Base-by-base conservation (phyloP, 2,329 filamentous ascomycete species). In the Arthrobotrys sinensis region DNA sequence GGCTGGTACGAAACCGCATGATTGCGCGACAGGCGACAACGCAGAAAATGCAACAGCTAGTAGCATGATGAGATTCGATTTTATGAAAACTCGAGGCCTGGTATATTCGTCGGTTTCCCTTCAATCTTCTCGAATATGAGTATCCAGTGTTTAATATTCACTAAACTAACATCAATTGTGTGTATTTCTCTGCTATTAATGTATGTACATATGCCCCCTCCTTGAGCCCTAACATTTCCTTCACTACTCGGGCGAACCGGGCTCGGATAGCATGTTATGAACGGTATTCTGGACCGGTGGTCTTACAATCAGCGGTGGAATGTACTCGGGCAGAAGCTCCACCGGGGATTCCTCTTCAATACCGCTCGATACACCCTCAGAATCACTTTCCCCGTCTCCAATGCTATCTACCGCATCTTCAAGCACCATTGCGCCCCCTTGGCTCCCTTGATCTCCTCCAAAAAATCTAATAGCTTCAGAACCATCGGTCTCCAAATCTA, bases 1-100 rank as follows among this genome's bases (percentile, higher is more conserved):
- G 55, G 40, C n/a, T 45, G 34, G 57, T 70, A 43, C 73, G 73
- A 77, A 77, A 77, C 57, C 73, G 65, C 66, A 16, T 77, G 73
- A 77, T 40, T 52, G 60, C 66, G 57, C 63, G 63, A 65, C 46
- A 38, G 14, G 11, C 14, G 21, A 14, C 65, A 76, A 69, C 72
- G 32, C 64, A 16, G 36, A 66, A 76, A 65, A 52, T 64, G 34
- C 72, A 68, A 76, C 72, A 76, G 36, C n/a, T n/a, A n/a, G n/a
- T n/a, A n/a, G n/a, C n/a, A n/a, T n/a, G n/a, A n/a, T n/a, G n/a
- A n/a, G n/a, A n/a, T n/a, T n/a, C n/a, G n/a, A n/a, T n/a, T n/a
- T n/a, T n/a, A n/a, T n/a, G n/a, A n/a, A n/a, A n/a, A n/a, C n/a
- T n/a, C n/a, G n/a, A n/a, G n/a, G n/a, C 36, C 24, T 28, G 4